Evolutionary conservation across 2,329 filamentous ascomycete species (phyloP), one percentile per base, ranked within the genome.

Genomic region (Fusarium sp.): DNA sequence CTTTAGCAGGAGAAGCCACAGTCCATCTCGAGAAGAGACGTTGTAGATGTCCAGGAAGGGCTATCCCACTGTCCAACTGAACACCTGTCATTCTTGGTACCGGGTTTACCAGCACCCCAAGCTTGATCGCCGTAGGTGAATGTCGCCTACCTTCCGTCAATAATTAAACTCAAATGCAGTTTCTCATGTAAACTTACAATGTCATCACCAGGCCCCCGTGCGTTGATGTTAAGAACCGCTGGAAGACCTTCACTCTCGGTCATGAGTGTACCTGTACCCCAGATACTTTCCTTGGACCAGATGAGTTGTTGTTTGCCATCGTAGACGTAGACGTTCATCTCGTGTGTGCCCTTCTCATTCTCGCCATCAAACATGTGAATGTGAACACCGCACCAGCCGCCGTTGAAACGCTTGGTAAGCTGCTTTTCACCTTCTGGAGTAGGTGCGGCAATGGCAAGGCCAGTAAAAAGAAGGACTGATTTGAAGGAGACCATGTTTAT

Each of bases 331-430:
- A 55, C 31, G 7, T 55, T 55, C 52, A 55, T 55, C n/a, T 55
- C 52, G 9, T 55, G 41, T 2, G n/a, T 37, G 4, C 52, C 52
- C 15, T 55, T 37, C 6, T 31, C 15, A 11, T 55, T 55, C 15
- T 55, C 52, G 12, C 52, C 52, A 7, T 6, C 5, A n/a, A 55
- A 55, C 4, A 47, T 29, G 24, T 55, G 52, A 12, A 55, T 47
- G n/a, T 55, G 52, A 4, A 55, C 52, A 37, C 52, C 52, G n/a
- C 52, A 55, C 52, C 52, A 55, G 6, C 52, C 52, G 8, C 39
- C 39, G 12, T 55, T 55, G 23, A 55, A 55, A 15, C 52, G 52
- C 15, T 55, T 55, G 29, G 41, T 38, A 15, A 55, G 24, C 8
- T 42, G 18, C 11, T 55, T 55, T 9, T 55, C 41, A 8, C 18